Percentiles rank a stretch among this genome's conserved stretches.
phyloP scores from a whole-genome alignment of 805 yeast genomes.

The Ogataea saltuana region DNA sequence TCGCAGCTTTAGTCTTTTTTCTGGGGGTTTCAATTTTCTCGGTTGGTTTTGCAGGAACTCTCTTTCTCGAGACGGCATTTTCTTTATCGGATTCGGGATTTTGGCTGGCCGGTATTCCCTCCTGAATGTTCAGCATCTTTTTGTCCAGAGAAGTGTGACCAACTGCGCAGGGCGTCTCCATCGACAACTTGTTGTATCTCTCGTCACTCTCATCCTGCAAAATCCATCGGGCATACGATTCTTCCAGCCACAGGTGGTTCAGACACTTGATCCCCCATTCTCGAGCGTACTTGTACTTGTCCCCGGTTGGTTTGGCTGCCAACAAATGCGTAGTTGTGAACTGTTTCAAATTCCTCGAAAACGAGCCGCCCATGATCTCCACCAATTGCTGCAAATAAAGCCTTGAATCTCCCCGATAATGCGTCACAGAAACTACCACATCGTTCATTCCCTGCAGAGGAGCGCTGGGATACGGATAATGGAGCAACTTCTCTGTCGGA shows the following conservation, averaged over 20 bases:
- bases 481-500: slow-evolving; percentile 57
- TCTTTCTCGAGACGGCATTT: slow-evolving; percentile 1
- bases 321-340: slow-evolving; percentile 70
- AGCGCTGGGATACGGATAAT: slow-evolving; percentile 62
- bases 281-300: slow-evolving; percentile 71
- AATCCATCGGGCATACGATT: slow-evolving; percentile 65
- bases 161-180: slow-evolving; percentile 46
- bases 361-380: slow-evolving; percentile 70
- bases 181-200: slow-evolving; percentile 47
- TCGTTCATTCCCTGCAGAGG: slow-evolving; percentile 56
- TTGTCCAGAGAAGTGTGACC: slow-evolving; percentile 50
- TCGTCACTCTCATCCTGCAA: slow-evolving; percentile 46
- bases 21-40: slow-evolving; percentile 14
- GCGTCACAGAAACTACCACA: slow-evolving; percentile 67
- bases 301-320: slow-evolving; percentile 66
- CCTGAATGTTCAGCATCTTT: slow-evolving; percentile 34
- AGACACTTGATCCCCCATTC: slow-evolving; percentile 68
- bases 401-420: slow-evolving; percentile 85
- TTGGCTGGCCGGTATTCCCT: background rate
- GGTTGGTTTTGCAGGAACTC: slow-evolving; percentile 1
- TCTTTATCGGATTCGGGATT: slow-evolving; percentile 10
- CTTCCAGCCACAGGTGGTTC: slow-evolving; percentile 89
- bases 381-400: slow-evolving; percentile 65
- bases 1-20: slow-evolving; percentile 21
- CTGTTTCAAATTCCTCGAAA: slow-evolving; percentile 61